Conservation (phyloP, 1,139 yeast genomes). For the Yamadazyma membranifaciens region DNA sequence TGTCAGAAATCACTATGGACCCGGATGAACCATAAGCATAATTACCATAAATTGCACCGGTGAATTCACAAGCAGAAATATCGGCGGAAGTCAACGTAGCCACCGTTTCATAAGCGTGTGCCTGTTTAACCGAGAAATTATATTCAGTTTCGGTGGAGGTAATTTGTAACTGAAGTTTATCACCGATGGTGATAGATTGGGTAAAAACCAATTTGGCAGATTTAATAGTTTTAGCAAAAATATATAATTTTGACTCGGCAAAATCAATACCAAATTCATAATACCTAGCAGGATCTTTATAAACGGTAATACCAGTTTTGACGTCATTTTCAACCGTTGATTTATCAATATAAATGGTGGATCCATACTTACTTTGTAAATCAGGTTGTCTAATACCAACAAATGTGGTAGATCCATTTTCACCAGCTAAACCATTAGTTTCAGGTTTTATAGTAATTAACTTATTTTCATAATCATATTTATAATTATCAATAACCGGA, state of each 20-base stretch:
- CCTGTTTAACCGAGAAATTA: slow-evolving; percentile 3
- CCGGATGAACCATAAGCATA: slow-evolving; percentile 3
- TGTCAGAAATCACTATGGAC: slow-evolving; percentile 5
- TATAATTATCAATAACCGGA: slow-evolving; percentile 5
- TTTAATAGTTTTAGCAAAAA: slow-evolving; percentile 4
- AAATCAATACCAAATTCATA: slow-evolving; percentile 8
- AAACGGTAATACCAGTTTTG: slow-evolving; percentile 9
- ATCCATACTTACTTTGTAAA: slow-evolving; percentile 6
- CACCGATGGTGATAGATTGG: slow-evolving; percentile 1
- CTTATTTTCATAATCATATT: slow-evolving; percentile 5
- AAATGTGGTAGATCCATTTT: slow-evolving; percentile 8
- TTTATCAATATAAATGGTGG: slow-evolving; percentile 2
- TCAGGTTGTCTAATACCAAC: slow-evolving; percentile 10
- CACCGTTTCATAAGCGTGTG: slow-evolving; percentile 1
- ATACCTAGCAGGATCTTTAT: slow-evolving; percentile 9
- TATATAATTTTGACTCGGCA: background rate
- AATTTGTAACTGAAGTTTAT: slow-evolving; percentile 5
- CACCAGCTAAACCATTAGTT: slow-evolving; percentile 1
- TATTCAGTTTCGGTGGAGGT: slow-evolving; percentile 8
- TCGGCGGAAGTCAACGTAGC: slow-evolving; percentile 3
- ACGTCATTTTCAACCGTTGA: slow-evolving; percentile 2
- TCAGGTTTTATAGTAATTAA: slow-evolving; percentile 7
- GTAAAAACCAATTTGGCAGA: background rate
- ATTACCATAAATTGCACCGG: slow-evolving; percentile 10
- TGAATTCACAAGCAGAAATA: slow-evolving; percentile 9